phyloP scores from a whole-genome alignment of 257 asterid species.

The Plantago ovata region DNA sequence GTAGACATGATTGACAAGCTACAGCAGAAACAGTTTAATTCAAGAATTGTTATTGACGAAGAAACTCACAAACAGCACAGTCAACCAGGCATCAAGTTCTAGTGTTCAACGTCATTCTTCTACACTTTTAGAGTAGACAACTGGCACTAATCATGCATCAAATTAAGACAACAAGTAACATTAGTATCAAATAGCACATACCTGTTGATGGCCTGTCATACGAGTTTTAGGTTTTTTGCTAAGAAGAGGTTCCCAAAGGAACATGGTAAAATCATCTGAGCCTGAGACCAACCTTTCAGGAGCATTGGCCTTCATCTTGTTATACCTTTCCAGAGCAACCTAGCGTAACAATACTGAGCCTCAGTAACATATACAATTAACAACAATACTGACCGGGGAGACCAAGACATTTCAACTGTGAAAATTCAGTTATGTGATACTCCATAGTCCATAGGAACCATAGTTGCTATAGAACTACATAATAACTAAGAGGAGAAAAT shows the following conservation, averaged over 20 bases:
- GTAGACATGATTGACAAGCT: slow-evolving; percentile 96
- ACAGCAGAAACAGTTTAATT: slow-evolving; percentile 22
- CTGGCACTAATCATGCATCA: too few relatives aligned
- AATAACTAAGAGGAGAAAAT: too few relatives aligned
- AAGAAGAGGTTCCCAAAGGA: slow-evolving; percentile 83
- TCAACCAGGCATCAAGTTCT: too few relatives aligned
- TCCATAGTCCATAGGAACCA: too few relatives aligned
- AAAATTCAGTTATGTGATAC: too few relatives aligned
- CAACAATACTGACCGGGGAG: too few relatives aligned
- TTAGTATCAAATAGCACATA: slow-evolving; percentile 8
- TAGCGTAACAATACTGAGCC: slow-evolving; percentile 27
- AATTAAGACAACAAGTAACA: too few relatives aligned
- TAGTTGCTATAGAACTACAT: too few relatives aligned
- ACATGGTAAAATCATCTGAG: slow-evolving; percentile 96
- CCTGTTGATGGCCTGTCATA: slow-evolving; percentile 99
- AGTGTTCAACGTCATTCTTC: too few relatives aligned
- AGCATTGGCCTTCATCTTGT: slow-evolving; percentile 64
- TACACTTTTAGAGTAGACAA: too few relatives aligned
- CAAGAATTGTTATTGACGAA: background rate
- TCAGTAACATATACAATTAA: slow-evolving; percentile 1
- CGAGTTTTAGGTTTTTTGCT: slow-evolving; percentile 81
- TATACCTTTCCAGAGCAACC: slow-evolving; percentile 89
- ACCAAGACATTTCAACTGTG: too few relatives aligned
- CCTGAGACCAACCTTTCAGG: slow-evolving; percentile 95
- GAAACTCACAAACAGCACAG: too few relatives aligned